Conservation (phyloP, 1,139 yeast genomes). For the Meyerozyma carpophila region DNA sequence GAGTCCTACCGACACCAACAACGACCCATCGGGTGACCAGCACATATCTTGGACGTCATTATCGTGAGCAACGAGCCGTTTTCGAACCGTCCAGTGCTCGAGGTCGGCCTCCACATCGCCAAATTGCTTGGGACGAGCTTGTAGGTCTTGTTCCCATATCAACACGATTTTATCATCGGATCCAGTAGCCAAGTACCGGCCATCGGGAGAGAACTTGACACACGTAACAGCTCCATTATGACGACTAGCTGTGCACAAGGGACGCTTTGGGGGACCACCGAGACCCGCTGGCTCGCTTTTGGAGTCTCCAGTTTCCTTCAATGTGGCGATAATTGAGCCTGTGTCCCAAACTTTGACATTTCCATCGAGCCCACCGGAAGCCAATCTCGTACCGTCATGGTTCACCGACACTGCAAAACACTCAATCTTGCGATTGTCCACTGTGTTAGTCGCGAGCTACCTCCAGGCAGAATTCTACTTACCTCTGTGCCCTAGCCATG, state of each 20-base stretch:
- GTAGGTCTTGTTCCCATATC: constrained; percentile 88
- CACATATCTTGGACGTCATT: constrained; percentile 96
- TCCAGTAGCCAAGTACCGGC: constrained; percentile 86
- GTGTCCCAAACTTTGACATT: constrained; percentile 89
- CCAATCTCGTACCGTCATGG: constrained; percentile 77
- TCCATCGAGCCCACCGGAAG: constrained; percentile 95
- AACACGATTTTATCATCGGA: constrained; percentile 89
- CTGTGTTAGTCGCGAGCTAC: constrained; percentile 24
- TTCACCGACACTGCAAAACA: constrained; percentile 80
- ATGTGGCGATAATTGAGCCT: constrained; percentile 34
- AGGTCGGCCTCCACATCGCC: constrained; percentile 57
- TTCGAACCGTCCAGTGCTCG: constrained; percentile 92
- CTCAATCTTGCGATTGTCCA: constrained; percentile 76
- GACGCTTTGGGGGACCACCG: constrained; percentile 39
- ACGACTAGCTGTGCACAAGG: constrained; percentile 75
- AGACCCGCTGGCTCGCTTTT: constrained; percentile 15
- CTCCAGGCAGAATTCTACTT: constrained; percentile 15
- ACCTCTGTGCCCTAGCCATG: constrained; percentile 79
- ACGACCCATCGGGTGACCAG: constrained; percentile 93
- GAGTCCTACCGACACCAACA: constrained; percentile 87
- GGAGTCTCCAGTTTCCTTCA: constrained; percentile 5
- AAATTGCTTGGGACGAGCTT: constrained; percentile 34
- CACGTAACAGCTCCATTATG: constrained; percentile 94
- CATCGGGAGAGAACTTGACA: constrained; percentile 88
- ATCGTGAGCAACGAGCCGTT: constrained; percentile 90